Percentiles rank a stretch among this genome's conserved stretches.
Evolutionary conservation across 2,329 filamentous ascomycete species (phyloP).

Genomic region (Botrytis pseudocinerea): DNA sequence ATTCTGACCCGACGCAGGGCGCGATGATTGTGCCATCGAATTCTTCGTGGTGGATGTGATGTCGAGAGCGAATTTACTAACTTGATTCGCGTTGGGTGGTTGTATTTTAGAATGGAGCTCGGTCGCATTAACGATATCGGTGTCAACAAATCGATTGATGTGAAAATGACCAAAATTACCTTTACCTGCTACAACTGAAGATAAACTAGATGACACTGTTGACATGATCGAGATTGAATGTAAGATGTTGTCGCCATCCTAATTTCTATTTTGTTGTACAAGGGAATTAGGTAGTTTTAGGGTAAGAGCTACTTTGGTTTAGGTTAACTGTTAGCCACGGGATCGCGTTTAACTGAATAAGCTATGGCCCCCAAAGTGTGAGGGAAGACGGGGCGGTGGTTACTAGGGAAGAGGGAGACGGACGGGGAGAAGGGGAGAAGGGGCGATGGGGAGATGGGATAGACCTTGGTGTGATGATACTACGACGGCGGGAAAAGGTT

Average conservation of each 20-base stretch:
- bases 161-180: conserved; percentile 27
- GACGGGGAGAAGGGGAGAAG: too few species aligned
- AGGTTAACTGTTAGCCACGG: conserved; percentile 13
- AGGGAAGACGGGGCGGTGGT: background rate
- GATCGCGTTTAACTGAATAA: conserved; percentile 20
- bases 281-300: conserved; percentile 10
- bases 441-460: background rate
- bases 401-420: background rate
- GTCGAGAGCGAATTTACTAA: conserved; percentile 18
- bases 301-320: conserved; percentile 3
- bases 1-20: conserved; percentile 35
- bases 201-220: conserved; percentile 32
- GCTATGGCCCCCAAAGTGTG: conserved; percentile 8
- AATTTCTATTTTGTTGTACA: conserved; percentile 26
- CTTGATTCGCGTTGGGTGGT: conserved; percentile 21
- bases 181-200: conserved; percentile 29
- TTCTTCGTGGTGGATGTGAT: conserved; percentile 12
- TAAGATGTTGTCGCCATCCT: conserved; percentile 34
- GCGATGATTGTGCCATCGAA: conserved; percentile 31
- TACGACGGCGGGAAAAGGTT: too few species aligned
- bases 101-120: conserved; percentile 26
- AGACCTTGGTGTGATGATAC: background rate
- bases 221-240: conserved; percentile 33
- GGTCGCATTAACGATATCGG: conserved; percentile 24
- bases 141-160: conserved; percentile 31